Evolutionary conservation across 345 rosid species (phyloP).

Genomic region (Gossypium raimondii): DNA sequence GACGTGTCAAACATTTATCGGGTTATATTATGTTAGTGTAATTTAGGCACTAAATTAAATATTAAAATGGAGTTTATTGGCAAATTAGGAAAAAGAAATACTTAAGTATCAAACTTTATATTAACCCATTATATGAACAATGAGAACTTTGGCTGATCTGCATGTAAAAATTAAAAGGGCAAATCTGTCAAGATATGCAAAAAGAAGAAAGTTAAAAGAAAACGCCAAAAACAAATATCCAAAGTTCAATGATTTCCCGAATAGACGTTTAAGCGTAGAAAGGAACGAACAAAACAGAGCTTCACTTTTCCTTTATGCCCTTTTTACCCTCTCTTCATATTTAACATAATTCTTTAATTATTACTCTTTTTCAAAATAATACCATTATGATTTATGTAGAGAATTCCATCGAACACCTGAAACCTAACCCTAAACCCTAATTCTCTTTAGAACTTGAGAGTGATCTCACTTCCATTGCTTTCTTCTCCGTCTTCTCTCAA

Average conservation of each 20-base stretch:
- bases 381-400: neutral
- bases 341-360: neutral
- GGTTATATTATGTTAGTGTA: no score
- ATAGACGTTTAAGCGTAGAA: neutral
- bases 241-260: slow-evolving; percentile 15
- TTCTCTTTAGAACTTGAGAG: slow-evolving; percentile 61
- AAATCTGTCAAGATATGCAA: slow-evolving; percentile 15
- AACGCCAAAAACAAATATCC: slow-evolving; percentile 20
- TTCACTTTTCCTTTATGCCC: slow-evolving; percentile 21
- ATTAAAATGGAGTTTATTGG: accelerated
- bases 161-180: neutral
- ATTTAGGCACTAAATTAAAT: no score
- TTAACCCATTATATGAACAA: neutral
- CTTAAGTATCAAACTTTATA: no score
- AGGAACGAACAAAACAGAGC: slow-evolving; percentile 14
- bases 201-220: neutral
- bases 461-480: slow-evolving; percentile 82
- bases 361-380: neutral
- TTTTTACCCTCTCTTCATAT: slow-evolving; percentile 25
- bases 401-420: neutral
- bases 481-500: slow-evolving; percentile 70
- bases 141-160: neutral
- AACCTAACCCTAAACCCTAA: slow-evolving; percentile 27
- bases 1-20: accelerated
- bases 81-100: no score